Evolutionary conservation across 306 rosid genomes (phyloP).

Genomic region (Chamaecrista fasciculata): DNA sequence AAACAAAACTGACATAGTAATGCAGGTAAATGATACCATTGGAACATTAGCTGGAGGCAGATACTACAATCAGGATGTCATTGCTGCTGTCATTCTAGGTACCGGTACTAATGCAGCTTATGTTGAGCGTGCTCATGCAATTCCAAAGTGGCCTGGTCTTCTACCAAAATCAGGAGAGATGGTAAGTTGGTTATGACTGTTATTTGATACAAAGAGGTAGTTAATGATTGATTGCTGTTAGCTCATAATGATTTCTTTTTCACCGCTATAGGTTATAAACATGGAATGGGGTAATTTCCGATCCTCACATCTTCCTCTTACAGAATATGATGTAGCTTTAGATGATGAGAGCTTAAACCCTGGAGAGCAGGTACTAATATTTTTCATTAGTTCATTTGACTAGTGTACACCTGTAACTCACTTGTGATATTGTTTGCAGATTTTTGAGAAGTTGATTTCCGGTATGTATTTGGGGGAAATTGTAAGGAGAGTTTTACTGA

Average conservation of each 20-base stretch:
- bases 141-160: conserved; percentile 91
- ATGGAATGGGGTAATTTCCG: conserved; percentile 98
- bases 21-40: conserved; percentile 91
- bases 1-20: conserved; percentile 4
- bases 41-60: conserved; percentile 93
- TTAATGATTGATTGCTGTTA: background rate
- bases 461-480: conserved; percentile 98
- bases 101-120: conserved; percentile 99
- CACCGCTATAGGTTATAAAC: conserved; percentile 71
- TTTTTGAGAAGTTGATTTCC: conserved; percentile 87
- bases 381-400: conserved; percentile 7
- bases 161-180: conserved; percentile 81
- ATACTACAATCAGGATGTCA: conserved; percentile 64
- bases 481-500: conserved; percentile 71
- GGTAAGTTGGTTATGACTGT: conserved; percentile 43
- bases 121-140: conserved; percentile 74
- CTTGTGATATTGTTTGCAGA: conserved; percentile 48
- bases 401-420: conserved; percentile 19
- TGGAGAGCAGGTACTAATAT: conserved; percentile 80
- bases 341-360: conserved; percentile 88
- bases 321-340: conserved; percentile 77
- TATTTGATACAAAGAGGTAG: background rate
- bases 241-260: conserved; percentile 8
- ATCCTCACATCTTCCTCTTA: conserved; percentile 83
- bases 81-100: conserved; percentile 92